phyloP scores from a whole-genome alignment of 2,329 filamentous ascomycete genomes.

The Rhexocercosporidium sp. region DNA sequence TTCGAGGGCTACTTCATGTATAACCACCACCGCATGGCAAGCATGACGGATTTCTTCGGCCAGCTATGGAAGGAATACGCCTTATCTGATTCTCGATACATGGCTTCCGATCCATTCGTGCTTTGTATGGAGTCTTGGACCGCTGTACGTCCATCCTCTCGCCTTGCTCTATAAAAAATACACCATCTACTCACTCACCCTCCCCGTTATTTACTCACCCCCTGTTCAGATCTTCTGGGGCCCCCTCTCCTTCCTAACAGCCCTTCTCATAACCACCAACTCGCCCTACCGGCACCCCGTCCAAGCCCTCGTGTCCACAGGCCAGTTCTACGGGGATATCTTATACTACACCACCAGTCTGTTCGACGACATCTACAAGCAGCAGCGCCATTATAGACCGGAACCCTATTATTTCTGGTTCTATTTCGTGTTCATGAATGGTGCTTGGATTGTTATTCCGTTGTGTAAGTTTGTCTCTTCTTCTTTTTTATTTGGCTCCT shows the following conservation, averaged over 20 bases:
- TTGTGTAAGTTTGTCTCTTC: constrained; percentile 50
- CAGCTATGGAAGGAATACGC: constrained; percentile 65
- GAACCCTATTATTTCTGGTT: constrained; percentile 67
- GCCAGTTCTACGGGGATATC: constrained; percentile 54
- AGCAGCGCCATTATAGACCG: constrained; percentile 59
- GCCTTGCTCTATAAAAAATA: background rate
- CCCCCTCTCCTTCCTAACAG: constrained; percentile 59
- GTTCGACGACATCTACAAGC: constrained; percentile 52
- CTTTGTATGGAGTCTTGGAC: constrained; percentile 60
- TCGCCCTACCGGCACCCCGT: constrained; percentile 54
- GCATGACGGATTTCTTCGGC: constrained; percentile 50
- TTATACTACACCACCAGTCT: constrained; percentile 66
- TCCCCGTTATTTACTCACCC: background rate
- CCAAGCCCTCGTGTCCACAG: constrained; percentile 48
- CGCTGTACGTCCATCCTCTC: constrained; percentile 41
- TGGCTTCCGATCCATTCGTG: constrained; percentile 56
- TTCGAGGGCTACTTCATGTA: constrained; percentile 52
- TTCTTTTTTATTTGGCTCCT: background rate
- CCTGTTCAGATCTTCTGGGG: constrained; percentile 57
- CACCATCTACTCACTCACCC: background rate
- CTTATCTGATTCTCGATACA: constrained; percentile 60
- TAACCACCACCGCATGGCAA: constrained; percentile 49
- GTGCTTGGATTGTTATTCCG: constrained; percentile 64
- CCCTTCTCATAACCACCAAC: constrained; percentile 51
- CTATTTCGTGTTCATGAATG: constrained; percentile 66